phyloP scores from a whole-genome alignment of 306 rosid species.

The Rubus idaeus region DNA sequence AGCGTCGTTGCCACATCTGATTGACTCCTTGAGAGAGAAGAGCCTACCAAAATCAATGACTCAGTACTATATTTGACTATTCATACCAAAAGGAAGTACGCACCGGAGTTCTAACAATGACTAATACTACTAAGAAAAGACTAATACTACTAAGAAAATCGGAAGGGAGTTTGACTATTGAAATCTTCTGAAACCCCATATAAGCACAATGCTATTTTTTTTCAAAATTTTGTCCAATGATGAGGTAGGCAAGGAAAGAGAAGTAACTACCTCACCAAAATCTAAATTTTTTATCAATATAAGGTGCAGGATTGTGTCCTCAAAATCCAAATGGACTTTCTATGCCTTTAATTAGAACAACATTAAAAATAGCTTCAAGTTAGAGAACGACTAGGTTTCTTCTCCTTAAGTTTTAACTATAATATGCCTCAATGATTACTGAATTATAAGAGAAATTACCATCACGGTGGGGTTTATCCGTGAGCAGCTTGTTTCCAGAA shows the following conservation, averaged over 20 bases:
- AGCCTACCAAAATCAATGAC: slow-evolving; percentile 47
- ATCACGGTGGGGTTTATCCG: slow-evolving; percentile 71
- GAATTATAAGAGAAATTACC: slow-evolving; percentile 40
- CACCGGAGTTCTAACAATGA: neutral
- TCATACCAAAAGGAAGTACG: slow-evolving; percentile 17
- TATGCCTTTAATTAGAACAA: neutral
- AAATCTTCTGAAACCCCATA: neutral
- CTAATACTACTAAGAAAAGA: neutral
- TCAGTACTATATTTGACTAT: neutral
- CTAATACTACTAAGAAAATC: neutral
- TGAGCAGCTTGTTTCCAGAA: slow-evolving; percentile 72
- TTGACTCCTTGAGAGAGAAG: slow-evolving; percentile 56
- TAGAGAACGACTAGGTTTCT: neutral
- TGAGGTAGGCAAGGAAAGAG: neutral
- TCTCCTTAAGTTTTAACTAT: neutral
- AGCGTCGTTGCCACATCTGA: slow-evolving; percentile 49
- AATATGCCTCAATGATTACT: neutral
- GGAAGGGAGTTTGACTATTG: neutral
- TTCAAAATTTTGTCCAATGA: neutral
- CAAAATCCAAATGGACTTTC: neutral
- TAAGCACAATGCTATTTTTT: neutral
- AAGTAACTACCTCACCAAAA: neutral
- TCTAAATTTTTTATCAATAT: neutral
- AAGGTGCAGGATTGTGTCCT: neutral
- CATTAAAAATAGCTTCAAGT: neutral